A percentile compares a stretch with the other conserved stretches of the same genome.
Evolutionary conservation across 2,329 filamentous ascomycete species (phyloP).

Genomic region (Orbilia javanica): DNA sequence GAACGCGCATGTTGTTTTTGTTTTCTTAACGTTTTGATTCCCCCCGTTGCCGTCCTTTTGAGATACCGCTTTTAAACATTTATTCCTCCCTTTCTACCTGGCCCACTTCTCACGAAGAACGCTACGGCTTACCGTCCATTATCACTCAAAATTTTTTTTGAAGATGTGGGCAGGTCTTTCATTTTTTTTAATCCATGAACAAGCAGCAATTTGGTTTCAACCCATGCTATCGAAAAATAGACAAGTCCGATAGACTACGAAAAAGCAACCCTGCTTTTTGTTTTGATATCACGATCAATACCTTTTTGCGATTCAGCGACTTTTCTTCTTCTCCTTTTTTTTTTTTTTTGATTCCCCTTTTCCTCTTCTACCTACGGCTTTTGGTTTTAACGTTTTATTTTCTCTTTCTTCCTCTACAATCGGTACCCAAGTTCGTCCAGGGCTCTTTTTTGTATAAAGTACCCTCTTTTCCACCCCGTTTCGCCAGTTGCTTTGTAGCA

Average conservation of each 20-base stretch:
- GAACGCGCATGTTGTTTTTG: slow-evolving; percentile 16
- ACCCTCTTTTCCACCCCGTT: neutral
- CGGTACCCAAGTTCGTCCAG: slow-evolving; percentile 12
- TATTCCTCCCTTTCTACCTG: slow-evolving; percentile 1
- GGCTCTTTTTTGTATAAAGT: slow-evolving; percentile 20
- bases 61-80: slow-evolving; percentile 61
- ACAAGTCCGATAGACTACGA: slow-evolving; percentile 19
- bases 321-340: neutral
- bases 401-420: slow-evolving; percentile 12
- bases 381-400: neutral
- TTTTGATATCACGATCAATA: neutral
- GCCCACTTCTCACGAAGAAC: slow-evolving; percentile 4
- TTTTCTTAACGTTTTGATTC: slow-evolving; percentile 21
- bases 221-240: slow-evolving; percentile 16
- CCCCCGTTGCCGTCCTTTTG: slow-evolving; percentile 49
- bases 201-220: slow-evolving; percentile 20
- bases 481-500: neutral
- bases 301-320: slow-evolving; percentile 11
- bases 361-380: neutral
- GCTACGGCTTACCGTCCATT: neutral
- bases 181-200: slow-evolving; percentile 3
- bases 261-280: slow-evolving; percentile 13
- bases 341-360: neutral
- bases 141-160: neutral
- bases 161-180: neutral